Evolutionary conservation across 1,139 yeast genomes (phyloP), one percentile per base, ranked within the genome.

Genomic region (Hyphopichia wangnamkhiaoensis): DNA sequence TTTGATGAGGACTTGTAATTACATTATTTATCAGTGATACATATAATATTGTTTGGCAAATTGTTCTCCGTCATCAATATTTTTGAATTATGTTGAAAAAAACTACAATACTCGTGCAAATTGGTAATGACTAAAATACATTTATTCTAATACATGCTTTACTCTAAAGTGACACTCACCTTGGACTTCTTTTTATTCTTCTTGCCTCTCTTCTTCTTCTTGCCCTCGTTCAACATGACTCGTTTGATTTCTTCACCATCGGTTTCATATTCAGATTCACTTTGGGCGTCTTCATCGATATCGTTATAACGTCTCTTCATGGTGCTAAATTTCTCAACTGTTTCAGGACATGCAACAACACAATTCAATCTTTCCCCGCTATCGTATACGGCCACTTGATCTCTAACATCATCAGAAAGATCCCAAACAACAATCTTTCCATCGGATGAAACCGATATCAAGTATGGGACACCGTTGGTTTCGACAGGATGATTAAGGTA

Each of bases 361-460:
- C 96, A 91, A 60, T 89, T 93, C 46, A 93, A 75, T 55, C 98
- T 76, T 63, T 93, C 97, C n/a, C 95, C 95, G 19, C 94, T 79
- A 48, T 84, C 89, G 60, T 90, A 91, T 2, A 89, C 94, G 0
- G 97, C 97, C 17, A 89, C 75, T 61, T 90, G 96, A 52, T 87
- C 95, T 50, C 75, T 74, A 1, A 68, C 54, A 2, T 48, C 44
- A 15, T 49, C 50, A 3, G 65, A 53, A 54, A 91, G 65, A 56
- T 90, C 86, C 96, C 98, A 93, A 2, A 93, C 83, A 12, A 91
- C 95, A 40, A 93, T 82, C 53, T 80, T 85, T 29, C 98, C 98
- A 59, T 93, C 98, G 0, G 97, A 88, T 0, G 96, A 87, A 10
- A 90, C 89, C 2, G 96, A 84, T 1, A 87, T 75, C 58, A 94